Base-by-base conservation (phyloP, 2,329 filamentous ascomycete genomes). In the Sordariomycetes sp. region DNA sequence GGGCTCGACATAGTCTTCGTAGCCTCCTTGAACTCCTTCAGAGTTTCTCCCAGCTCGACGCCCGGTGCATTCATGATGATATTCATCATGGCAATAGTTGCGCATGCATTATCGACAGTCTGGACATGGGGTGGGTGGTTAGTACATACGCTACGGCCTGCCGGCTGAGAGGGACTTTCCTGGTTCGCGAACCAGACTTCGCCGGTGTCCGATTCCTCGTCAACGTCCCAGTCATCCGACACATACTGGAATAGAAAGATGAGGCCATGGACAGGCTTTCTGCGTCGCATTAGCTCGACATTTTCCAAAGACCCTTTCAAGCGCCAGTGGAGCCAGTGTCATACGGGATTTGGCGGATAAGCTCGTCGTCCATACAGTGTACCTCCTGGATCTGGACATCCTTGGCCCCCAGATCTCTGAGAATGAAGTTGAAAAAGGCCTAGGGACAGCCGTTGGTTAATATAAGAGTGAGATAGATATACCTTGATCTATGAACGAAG, bases 101-200 rank as follows among this genome's bases (percentile, higher is more conserved):
- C 94, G 70, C 94, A 99, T 28, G 90, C 86, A 69, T 95, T 95
- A 57, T 81, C 78, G 0, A 84, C 86, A 1, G 88, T 90, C 85
- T 92, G 60, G 12, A 15, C n/a, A 25, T 32, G 28, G 45, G 64
- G 28, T 32, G 28, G 45, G 64, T 60, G 39, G 42, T 7, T 53
- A 55, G 24, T n/a, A 20, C 2, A 10, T 28, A 58, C 15, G 13
- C 8, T n/a, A n/a, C 20, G n/a, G 2, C 35, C 5, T 35, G 10
- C 28, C n/a, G 13, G 24, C 32, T 13, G 1, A 25, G 28, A 3
- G 32, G 25, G 34, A 64, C 72, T 22, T 66, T 89, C 86, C 73
- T 95, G 92, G 65, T 96, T 96, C 32, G 91, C 90, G 68, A 96
- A 97, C 92, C 94, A 99, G 20, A 97, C 75, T 34, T 82, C 73